A percentile compares a stretch with the other conserved stretches of the same genome.
Evolutionary conservation across 2,329 filamentous ascomycete genomes (phyloP).

Genomic region (Epichloe baconii): DNA sequence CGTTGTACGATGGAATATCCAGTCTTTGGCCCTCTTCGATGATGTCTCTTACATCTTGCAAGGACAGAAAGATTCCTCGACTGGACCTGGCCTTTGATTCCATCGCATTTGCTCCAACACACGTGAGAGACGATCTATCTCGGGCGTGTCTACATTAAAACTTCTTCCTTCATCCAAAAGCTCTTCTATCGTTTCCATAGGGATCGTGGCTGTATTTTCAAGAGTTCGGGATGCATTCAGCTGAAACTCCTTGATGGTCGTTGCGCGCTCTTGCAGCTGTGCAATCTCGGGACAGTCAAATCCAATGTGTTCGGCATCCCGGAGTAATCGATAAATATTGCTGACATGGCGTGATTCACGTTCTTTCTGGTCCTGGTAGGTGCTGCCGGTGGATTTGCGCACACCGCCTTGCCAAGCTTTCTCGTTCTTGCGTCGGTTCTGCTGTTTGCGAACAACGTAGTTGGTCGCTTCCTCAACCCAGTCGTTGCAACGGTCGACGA

Average conservation of each 20-base stretch:
- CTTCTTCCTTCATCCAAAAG: slow-evolving; percentile 78
- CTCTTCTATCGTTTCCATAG: slow-evolving; percentile 69
- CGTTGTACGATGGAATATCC: slow-evolving; percentile 66
- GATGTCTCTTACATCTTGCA: slow-evolving; percentile 67
- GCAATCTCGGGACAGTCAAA: slow-evolving; percentile 90
- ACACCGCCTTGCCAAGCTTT: slow-evolving; percentile 67
- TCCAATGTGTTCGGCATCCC: slow-evolving; percentile 71
- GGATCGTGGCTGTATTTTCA: slow-evolving; percentile 47
- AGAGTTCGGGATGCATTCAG: slow-evolving; percentile 59
- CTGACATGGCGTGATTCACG: slow-evolving; percentile 78
- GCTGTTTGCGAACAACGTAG: slow-evolving; percentile 94
- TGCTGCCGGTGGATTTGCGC: slow-evolving; percentile 50
- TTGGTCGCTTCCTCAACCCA: slow-evolving; percentile 96
- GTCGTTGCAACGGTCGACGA: slow-evolving; percentile 92
- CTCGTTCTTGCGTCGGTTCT: slow-evolving; percentile 91
- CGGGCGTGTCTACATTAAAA: slow-evolving; percentile 85
- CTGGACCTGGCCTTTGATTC: slow-evolving; percentile 61
- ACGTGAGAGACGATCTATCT: slow-evolving; percentile 69
- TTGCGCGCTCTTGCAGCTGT: slow-evolving; percentile 71
- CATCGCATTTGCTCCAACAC: slow-evolving; percentile 78
- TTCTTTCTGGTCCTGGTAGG: slow-evolving; percentile 58
- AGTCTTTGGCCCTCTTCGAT: slow-evolving; percentile 67
- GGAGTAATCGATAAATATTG: slow-evolving; percentile 75
- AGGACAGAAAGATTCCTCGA: slow-evolving; percentile 51
- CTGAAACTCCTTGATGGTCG: slow-evolving; percentile 76